A percentile compares a stretch with the other conserved stretches of the same genome.
Evolutionary conservation across 495 filamentous ascomycete species (phyloP).

Genomic region (Achaetomiella virescens): DNA sequence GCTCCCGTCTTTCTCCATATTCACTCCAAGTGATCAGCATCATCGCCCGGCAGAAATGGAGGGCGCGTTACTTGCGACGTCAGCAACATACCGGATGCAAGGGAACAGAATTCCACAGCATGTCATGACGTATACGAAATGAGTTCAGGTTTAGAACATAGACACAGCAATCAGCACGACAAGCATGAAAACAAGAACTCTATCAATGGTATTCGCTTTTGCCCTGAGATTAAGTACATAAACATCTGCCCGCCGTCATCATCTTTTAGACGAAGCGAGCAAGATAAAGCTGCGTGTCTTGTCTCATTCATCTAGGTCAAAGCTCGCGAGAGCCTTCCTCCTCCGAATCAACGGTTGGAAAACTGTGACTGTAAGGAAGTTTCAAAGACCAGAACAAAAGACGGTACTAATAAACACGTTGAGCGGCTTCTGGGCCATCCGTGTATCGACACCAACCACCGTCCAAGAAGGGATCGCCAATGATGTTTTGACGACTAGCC

Average conservation of each 20-base stretch:
- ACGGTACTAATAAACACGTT: background rate
- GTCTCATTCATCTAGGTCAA: background rate
- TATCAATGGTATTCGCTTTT: conserved; percentile 9
- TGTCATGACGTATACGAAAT: too few species aligned
- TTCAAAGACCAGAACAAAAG: background rate
- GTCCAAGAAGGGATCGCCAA: background rate
- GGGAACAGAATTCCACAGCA: too few species aligned
- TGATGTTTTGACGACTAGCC: background rate
- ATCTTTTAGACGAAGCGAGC: background rate
- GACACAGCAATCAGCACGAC: background rate
- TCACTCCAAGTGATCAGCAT: too few species aligned
- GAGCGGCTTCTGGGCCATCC: background rate
- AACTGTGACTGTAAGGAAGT: background rate
- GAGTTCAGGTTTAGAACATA: too few species aligned
- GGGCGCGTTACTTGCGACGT: too few species aligned
- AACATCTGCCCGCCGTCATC: background rate
- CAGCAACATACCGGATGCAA: too few species aligned
- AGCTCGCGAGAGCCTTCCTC: background rate
- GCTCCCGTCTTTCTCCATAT: too few species aligned
- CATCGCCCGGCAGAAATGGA: too few species aligned
- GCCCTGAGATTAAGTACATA: conserved; percentile 6
- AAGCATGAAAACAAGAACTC: background rate
- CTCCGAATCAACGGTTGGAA: background rate
- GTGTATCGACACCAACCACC: background rate
- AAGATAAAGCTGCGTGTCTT: background rate